Evolutionary conservation across 23 red algal species (phyloP), one percentile per base, ranked within the genome.

Genomic region (Cyanidioschyzon merolae): DNA sequence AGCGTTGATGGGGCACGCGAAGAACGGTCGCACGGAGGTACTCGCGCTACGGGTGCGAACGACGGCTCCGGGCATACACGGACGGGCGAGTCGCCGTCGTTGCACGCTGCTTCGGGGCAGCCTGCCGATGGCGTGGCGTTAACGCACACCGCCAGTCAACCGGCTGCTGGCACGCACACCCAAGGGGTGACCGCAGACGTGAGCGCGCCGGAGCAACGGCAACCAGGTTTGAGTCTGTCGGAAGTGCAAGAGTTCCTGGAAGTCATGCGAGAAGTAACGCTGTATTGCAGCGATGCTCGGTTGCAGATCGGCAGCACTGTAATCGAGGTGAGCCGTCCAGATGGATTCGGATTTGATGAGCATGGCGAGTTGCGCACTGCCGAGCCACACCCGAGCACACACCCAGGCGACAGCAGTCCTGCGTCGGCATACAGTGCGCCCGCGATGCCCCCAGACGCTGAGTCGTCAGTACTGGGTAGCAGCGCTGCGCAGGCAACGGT

Each of bases 261-360:
- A 54, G 45, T 54, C 12, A 15, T 54, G 45, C 45, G 45, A 7
- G 45, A 54, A 7, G 45, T 54, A 15, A 54, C 45, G 45, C 45
- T 54, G 12, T 21, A 54, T 21, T 54, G 45, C 21, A 21, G 45
- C 45, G 63, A 71, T 32, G 21, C 30, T 7, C 63, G 29, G n/a
- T 35, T 71, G 29, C 63, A 32, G 32, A 27, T 71, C 2, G 63
- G 63, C 16, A 71, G 29, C 29, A 71, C 63, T 27, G 63, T 71
- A 27, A 71, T 71, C 21, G n/a, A 71, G 30, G 7, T 71, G 29
- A 71, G n/a, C 63, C 63, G 63, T 3, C 63, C 63, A 35, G 63
- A 35, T 71, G 63, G 63, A 7, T 32, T 3, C 12, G 63, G 63
- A 27, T 71, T 32, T 35, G 63, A 71, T 71, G n/a, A 71, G n/a